Evolutionary conservation across 176 grass and related monocot genomes (phyloP).

Genomic region (Triticum monococcum): DNA sequence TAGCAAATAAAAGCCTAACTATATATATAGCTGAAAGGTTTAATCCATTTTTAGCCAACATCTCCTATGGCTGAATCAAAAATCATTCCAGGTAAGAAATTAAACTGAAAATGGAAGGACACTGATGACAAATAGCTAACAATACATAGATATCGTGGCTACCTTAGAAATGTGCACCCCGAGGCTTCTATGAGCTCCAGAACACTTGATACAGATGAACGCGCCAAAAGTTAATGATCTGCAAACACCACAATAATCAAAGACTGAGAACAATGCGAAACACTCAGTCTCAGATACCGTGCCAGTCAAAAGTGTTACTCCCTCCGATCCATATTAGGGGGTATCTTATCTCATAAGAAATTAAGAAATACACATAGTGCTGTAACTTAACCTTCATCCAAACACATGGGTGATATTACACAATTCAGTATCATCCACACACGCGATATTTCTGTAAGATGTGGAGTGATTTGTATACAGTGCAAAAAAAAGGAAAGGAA

Average conservation of each 20-base stretch:
- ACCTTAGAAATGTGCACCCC: conserved; percentile 96
- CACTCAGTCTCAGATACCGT: not conserved
- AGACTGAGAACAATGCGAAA: conserved; percentile 1
- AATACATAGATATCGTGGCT: not conserved
- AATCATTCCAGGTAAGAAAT: not conserved
- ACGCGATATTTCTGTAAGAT: not conserved
- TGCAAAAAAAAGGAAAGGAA: not conserved
- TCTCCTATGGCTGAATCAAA: not conserved
- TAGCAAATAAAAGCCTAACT: not conserved
- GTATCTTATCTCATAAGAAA: not conserved
- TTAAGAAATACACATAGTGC: not conserved
- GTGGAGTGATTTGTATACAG: not conserved
- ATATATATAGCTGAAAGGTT: not conserved
- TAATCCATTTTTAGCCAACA: not conserved
- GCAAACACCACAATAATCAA: conserved; percentile 18
- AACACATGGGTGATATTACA: not conserved
- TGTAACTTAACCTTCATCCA: not conserved
- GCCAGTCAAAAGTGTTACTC: conserved; percentile 1
- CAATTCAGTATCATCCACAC: not conserved
- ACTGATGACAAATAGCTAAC: not conserved
- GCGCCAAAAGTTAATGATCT: conserved; percentile 88
- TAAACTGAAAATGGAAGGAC: conserved; percentile 3
- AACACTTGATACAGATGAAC: conserved; percentile 99
- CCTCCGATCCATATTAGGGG: too few species aligned
- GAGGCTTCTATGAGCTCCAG: conserved; percentile 91